Evolutionary conservation across 2,329 filamentous ascomycete genomes (phyloP).

Genomic region (Cordyceps fumosorosea): DNA sequence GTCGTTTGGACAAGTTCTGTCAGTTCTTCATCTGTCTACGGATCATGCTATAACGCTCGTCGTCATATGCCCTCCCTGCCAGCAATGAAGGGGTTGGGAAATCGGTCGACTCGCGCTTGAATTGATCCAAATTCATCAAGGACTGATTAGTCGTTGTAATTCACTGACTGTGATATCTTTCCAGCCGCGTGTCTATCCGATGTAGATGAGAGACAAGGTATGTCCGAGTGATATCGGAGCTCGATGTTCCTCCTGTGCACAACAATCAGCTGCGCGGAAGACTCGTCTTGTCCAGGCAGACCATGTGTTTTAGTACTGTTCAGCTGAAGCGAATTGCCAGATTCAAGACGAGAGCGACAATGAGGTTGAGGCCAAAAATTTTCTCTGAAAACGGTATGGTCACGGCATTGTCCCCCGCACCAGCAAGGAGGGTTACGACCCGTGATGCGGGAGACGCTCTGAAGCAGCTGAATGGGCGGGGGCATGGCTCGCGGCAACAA

Average conservation of each 20-base stretch:
- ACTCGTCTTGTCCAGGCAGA: too few relatives aligned
- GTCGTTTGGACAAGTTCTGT: background rate
- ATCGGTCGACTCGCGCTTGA: background rate
- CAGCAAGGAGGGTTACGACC: background rate
- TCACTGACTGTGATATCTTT: too few relatives aligned
- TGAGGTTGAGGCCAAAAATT: background rate
- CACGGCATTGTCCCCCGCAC: background rate
- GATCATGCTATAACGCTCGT: too few relatives aligned
- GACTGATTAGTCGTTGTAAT: too few relatives aligned
- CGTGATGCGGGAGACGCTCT: background rate
- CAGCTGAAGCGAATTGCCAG: background rate
- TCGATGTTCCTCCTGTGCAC: too few relatives aligned
- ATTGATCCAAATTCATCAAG: too few relatives aligned
- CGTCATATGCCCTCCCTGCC: background rate
- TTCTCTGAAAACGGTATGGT: background rate
- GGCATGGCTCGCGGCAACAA: background rate
- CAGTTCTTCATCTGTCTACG: background rate
- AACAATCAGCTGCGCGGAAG: too few relatives aligned
- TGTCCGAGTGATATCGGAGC: too few relatives aligned
- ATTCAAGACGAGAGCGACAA: background rate
- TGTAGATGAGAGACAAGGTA: too few relatives aligned
- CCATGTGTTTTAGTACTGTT: too few relatives aligned
- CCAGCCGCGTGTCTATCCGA: too few relatives aligned
- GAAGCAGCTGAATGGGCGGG: background rate
- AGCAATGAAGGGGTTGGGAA: background rate